A percentile compares a stretch with the other conserved stretches of the same genome.
Evolutionary conservation across 306 rosid genomes (phyloP).

Genomic region (Vigna trinervia): DNA sequence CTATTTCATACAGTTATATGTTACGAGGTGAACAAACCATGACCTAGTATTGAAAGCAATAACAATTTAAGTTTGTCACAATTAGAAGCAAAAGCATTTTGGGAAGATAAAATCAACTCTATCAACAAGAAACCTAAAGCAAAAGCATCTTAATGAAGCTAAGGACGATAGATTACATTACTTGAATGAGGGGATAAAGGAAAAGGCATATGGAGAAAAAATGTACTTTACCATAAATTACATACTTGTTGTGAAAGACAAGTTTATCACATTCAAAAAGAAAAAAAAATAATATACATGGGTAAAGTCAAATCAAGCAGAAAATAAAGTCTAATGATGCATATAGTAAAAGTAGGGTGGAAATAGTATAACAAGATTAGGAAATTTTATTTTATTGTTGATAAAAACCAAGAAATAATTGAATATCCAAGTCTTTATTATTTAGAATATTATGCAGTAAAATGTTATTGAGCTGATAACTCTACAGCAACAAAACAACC

Average conservation of each 20-base stretch:
- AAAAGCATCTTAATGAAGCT: not conserved
- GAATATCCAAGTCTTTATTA: too few relatives aligned
- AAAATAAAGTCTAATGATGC: not conserved
- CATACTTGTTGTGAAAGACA: slow-evolving; percentile 8
- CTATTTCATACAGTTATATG: not conserved
- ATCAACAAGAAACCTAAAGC: not conserved
- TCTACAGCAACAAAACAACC: too few relatives aligned
- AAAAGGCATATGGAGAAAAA: not conserved
- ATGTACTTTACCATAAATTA: slow-evolving; percentile 1
- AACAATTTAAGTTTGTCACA: not conserved
- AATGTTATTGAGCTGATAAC: too few relatives aligned
- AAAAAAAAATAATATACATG: not conserved
- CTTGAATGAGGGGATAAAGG: not conserved
- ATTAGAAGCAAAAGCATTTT: not conserved
- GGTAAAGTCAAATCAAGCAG: not conserved
- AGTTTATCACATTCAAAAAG: not conserved
- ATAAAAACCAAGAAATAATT: too few relatives aligned
- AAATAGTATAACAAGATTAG: not conserved
- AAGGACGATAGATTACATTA: not conserved
- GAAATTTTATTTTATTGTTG: not conserved
- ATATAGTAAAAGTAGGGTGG: not conserved
- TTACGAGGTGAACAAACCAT: slow-evolving; percentile 19
- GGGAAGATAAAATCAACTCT: slow-evolving; percentile 1
- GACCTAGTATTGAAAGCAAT: slow-evolving; percentile 3
- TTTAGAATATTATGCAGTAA: too few relatives aligned